Base-by-base conservation (phyloP, 257 asterid genomes). In the Vinca minor region DNA sequence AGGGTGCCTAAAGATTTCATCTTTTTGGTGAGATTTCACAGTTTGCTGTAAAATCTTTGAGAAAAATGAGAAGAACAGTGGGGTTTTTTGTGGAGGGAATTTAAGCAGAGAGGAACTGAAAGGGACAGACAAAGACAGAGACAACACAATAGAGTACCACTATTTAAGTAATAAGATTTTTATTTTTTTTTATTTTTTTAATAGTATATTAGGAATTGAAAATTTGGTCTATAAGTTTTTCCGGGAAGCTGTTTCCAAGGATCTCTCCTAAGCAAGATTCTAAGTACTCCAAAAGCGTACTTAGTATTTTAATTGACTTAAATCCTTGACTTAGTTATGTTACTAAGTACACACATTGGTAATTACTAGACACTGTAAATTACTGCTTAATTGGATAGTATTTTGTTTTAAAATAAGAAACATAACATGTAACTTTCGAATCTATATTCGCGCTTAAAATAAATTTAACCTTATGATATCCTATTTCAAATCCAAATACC, bases 61-160 rank as follows among this genome's bases (percentile, higher is more conserved):
- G 2, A 68, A 35, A 67, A 0, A 31, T 63, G 75, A 63, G n/a
- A 15, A 35, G 12, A 23, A 59, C 38, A 64, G 34, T 0, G 18
- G 15, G 44, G 50, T 66, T 5, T 20, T 46, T 70, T 64, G 54
- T 18, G 76, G 42, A 34, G 9, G 42, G 78, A 57, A 71, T 81
- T 77, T 81, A 81, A 53, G 75, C 75, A 73, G 26, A 14, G 63
- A 32, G 61, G 69, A 58, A 67, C 65, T 67, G 76, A 75, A 69
- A 74, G 85, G 72, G 79, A 61, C 69, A 77, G 75, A 77, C 64
- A 59, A 72, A 61, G 75, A 77, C 81, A 55, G n/a, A 75, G 60
- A 74, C 83, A 76, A 75, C 52, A 67, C 57, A 72, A 14, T 69
- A 69, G 66, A 44, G 65, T 25, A 77, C 71, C n/a, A n/a, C n/a